Percentiles rank a stretch among this genome's conserved stretches.
Evolutionary conservation across 2,329 filamentous ascomycete genomes (phyloP).

Genomic region (Nannizziopsis arthrosporioides): DNA sequence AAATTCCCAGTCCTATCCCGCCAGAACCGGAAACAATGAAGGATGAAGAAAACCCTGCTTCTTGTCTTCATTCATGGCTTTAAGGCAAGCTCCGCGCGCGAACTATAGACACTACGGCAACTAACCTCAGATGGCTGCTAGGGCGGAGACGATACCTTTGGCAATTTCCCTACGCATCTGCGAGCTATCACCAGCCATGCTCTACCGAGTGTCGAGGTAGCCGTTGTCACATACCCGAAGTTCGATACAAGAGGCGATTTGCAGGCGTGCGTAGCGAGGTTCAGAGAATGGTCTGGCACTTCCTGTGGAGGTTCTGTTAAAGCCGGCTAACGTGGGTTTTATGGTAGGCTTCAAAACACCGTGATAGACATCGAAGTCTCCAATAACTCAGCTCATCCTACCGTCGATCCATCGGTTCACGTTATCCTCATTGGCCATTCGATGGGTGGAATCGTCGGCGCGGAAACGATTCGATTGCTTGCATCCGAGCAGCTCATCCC

Average conservation of each 20-base stretch:
- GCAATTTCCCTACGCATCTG: slow-evolving; percentile 35
- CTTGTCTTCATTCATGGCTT: slow-evolving; percentile 41
- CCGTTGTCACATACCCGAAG: slow-evolving; percentile 36
- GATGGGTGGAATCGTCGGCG: slow-evolving; percentile 89
- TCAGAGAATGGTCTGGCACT: slow-evolving; percentile 37
- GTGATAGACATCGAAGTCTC: slow-evolving; percentile 90
- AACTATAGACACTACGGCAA: background rate
- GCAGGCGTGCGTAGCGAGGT: slow-evolving; percentile 34
- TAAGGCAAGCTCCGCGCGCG: slow-evolving; percentile 29
- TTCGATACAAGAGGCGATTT: slow-evolving; percentile 41
- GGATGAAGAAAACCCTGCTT: slow-evolving; percentile 37
- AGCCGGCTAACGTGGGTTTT: background rate
- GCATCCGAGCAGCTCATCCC: slow-evolving; percentile 50
- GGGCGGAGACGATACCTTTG: slow-evolving; percentile 41
- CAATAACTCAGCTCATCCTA: slow-evolving; percentile 67
- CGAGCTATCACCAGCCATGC: slow-evolving; percentile 32
- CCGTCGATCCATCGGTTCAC: slow-evolving; percentile 71
- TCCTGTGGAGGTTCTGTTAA: background rate
- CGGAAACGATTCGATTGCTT: slow-evolving; percentile 70
- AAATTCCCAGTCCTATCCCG: background rate
- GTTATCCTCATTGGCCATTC: slow-evolving; percentile 76
- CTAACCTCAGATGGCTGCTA: slow-evolving; percentile 15
- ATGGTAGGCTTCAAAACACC: slow-evolving; percentile 64
- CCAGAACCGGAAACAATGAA: slow-evolving; percentile 10
- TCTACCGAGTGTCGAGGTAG: slow-evolving; percentile 33